Conservation (phyloP, 2,329 filamentous ascomycete genomes). For the Aspergillus versicolor region DNA sequence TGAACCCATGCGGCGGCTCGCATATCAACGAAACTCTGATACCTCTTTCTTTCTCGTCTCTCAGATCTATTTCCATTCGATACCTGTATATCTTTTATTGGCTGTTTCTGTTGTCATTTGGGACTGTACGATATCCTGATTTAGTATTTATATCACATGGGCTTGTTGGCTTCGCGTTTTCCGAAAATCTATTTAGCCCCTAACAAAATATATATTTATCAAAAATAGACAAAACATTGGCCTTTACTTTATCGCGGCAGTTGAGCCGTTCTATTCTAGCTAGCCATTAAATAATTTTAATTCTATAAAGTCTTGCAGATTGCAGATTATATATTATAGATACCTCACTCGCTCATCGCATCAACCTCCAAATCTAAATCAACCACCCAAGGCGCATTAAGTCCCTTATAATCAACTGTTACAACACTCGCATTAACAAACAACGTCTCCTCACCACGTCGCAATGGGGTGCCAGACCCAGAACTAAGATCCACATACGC, state of each 20-base stretch:
- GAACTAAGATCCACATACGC: constrained; percentile 37
- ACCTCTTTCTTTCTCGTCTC: constrained; percentile 10
- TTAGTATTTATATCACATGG: not conserved
- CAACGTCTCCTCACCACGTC: constrained; percentile 52
- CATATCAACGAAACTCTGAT: constrained; percentile 3
- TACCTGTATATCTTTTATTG: constrained; percentile 11
- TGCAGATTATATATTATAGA: too few species aligned
- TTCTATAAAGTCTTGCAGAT: too few species aligned
- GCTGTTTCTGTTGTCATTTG: constrained; percentile 9
- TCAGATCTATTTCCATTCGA: constrained; percentile 5
- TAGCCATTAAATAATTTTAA: not conserved
- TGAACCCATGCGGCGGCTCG: constrained; percentile 10
- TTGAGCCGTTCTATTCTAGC: too few species aligned
- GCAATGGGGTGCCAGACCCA: constrained; percentile 29
- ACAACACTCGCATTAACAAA: constrained; percentile 61
- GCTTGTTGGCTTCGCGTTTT: not conserved
- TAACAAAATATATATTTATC: not conserved
- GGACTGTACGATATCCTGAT: constrained; percentile 12
- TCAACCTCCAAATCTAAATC: constrained; percentile 46
- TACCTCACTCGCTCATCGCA: not conserved
- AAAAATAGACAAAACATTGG: not conserved
- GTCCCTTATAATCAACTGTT: constrained; percentile 48
- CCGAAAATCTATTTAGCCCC: not conserved
- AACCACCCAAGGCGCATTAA: constrained; percentile 57
- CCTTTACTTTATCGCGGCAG: not conserved